A percentile compares a stretch with the other conserved stretches of the same genome.
Conservation (phyloP, 345 rosid genomes). For the Salix purpurea region DNA sequence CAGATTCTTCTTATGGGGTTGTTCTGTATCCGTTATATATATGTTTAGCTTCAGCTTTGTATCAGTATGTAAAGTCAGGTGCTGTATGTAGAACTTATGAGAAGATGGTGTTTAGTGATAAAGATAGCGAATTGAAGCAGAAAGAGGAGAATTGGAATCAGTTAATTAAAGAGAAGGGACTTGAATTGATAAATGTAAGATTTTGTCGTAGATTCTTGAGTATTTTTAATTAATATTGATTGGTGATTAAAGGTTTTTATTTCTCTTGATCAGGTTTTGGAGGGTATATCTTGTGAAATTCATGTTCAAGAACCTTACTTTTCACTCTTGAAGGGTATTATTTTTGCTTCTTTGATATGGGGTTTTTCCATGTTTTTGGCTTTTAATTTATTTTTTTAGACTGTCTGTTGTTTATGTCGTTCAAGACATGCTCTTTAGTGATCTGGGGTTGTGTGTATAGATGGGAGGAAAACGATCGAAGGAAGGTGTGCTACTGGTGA, state of each 20-base stretch:
- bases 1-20: conserved; percentile 38
- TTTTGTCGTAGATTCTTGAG: neutral
- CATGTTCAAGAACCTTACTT: conserved; percentile 46
- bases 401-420: neutral
- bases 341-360: conserved; percentile 1
- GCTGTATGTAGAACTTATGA: conserved; percentile 22
- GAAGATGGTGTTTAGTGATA: conserved; percentile 20
- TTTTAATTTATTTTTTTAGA: neutral
- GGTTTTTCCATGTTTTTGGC: neutral
- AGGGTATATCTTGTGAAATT: conserved; percentile 31
- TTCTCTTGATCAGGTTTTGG: conserved; percentile 30
- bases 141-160: conserved; percentile 40
- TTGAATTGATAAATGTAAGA: conserved; percentile 38
- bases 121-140: conserved; percentile 26
- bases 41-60: conserved; percentile 41
- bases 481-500: conserved; percentile 41
- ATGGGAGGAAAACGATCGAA: conserved; percentile 43
- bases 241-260: conserved; percentile 3
- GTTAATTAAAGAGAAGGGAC: conserved; percentile 31
- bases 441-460: conserved; percentile 23
- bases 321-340: conserved; percentile 41
- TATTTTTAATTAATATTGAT: neutral
- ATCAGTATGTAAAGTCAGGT: conserved; percentile 37
- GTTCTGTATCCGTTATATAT: conserved; percentile 46
- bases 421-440: conserved; percentile 7